Conservation (phyloP, 345 rosid genomes). For the Camelina laxa region DNA sequence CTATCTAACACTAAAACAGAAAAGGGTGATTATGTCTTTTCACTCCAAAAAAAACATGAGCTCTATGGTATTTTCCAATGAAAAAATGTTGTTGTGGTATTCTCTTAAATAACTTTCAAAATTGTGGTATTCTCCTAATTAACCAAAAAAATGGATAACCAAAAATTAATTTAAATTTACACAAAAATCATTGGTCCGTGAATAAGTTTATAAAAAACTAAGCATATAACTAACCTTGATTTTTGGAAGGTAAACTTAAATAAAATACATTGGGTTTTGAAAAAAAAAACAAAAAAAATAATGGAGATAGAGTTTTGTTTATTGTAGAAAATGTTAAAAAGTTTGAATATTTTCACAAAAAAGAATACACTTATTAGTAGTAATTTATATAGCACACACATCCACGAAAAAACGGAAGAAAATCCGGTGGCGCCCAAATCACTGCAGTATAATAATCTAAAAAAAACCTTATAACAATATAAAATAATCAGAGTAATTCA, state of each 20-base stretch:
- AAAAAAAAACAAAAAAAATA: neutral
- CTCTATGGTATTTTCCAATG: too few relatives aligned
- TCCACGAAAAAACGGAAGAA: conserved; percentile 40
- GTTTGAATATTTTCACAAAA: conserved; percentile 1
- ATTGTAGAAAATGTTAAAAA: conserved; percentile 11
- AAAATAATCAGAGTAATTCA: conserved; percentile 19
- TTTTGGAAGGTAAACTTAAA: conserved; percentile 22
- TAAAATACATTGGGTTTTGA: conserved; percentile 28
- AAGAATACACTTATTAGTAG: neutral
- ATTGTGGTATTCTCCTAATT: too few relatives aligned
- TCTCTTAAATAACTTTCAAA: too few relatives aligned
- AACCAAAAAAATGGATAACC: neutral
- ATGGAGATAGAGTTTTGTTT: neutral
- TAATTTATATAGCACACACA: conserved; percentile 29
- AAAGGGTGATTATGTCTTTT: too few relatives aligned
- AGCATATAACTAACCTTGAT: conserved; percentile 39
- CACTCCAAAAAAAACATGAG: too few relatives aligned
- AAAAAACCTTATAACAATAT: neutral
- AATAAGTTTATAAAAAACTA: conserved; percentile 31
- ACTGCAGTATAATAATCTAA: conserved; percentile 23
- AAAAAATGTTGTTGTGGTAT: too few relatives aligned
- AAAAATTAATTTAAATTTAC: neutral
- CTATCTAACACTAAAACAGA: too few relatives aligned
- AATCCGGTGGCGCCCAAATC: conserved; percentile 50
- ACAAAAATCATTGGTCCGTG: conserved; percentile 24